phyloP scores from a whole-genome alignment of 257 asterid genomes.

The Ligustrum vulgare region DNA sequence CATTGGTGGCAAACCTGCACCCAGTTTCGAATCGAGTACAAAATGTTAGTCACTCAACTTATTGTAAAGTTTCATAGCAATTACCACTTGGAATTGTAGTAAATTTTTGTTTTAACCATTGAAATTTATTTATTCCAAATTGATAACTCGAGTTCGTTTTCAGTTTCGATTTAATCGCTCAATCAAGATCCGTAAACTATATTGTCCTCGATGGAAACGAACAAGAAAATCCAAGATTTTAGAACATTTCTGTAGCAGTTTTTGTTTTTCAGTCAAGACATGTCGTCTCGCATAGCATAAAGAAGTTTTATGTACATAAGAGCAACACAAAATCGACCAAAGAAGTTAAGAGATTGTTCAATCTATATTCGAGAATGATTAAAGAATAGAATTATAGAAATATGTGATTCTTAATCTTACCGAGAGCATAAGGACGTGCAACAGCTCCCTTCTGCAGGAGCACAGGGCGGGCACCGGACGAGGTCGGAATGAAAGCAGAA shows the following conservation, averaged over 20 bases:
- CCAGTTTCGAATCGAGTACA: background rate
- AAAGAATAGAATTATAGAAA: background rate
- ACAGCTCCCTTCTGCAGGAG: slow-evolving; percentile 41
- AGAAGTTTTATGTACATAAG: background rate
- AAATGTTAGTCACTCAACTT: background rate
- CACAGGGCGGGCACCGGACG: slow-evolving; percentile 52
- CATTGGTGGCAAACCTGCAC: slow-evolving; percentile 63
- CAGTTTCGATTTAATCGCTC: slow-evolving; percentile 61
- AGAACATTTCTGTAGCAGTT: background rate
- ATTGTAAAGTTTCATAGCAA: background rate
- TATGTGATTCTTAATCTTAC: background rate
- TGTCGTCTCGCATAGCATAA: background rate
- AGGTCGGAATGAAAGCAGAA: slow-evolving; percentile 58
- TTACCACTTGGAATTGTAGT: background rate
- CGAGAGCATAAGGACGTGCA: slow-evolving; percentile 40
- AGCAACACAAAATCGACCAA: background rate
- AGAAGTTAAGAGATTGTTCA: background rate
- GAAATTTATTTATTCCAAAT: background rate
- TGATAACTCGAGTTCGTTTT: slow-evolving; percentile 61
- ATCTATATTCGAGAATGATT: background rate
- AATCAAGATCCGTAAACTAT: too few species aligned
- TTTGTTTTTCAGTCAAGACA: background rate
- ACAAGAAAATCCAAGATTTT: background rate
- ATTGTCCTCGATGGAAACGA: background rate
- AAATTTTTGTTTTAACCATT: background rate